Conservation (phyloP, 352 stramenopile genomes). For the Thalassiosira livingstoniorum region DNA sequence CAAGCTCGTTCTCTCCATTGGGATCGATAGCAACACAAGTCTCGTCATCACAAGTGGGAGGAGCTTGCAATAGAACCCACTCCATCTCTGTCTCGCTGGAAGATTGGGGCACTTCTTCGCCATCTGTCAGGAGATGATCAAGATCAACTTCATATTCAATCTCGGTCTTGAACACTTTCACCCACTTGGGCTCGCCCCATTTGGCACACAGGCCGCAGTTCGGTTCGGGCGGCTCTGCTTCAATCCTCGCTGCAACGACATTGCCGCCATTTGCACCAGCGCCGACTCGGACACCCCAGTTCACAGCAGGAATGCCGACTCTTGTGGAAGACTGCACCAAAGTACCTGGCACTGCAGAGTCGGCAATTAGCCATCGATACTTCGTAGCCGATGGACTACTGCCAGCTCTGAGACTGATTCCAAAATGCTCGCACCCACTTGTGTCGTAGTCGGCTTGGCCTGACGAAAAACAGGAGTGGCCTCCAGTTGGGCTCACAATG, state of each 20-base stretch:
- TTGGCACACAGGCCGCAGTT: slow-evolving; percentile 3
- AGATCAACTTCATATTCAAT: slow-evolving; percentile 22
- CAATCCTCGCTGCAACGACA: slow-evolving; percentile 10
- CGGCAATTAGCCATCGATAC: slow-evolving; percentile 19
- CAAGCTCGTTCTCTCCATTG: slow-evolving; percentile 15
- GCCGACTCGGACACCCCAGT: neutral
- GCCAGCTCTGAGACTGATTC: slow-evolving; percentile 1
- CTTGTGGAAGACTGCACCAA: slow-evolving; percentile 4
- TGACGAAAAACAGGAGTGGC: slow-evolving; percentile 14
- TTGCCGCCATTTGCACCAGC: slow-evolving; percentile 12
- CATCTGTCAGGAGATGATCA: slow-evolving; percentile 19
- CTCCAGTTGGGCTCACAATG: neutral
- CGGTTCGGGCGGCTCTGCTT: neutral
- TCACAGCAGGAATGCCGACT: slow-evolving; percentile 19
- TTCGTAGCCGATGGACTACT: slow-evolving; percentile 3
- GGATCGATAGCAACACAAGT: neutral
- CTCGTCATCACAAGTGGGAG: slow-evolving; percentile 16
- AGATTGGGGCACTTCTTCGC: slow-evolving; percentile 5
- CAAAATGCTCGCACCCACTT: slow-evolving; percentile 18
- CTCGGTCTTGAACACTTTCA: slow-evolving; percentile 12
- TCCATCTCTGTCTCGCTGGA: slow-evolving; percentile 18
- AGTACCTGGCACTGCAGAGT: neutral
- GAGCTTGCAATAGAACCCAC: slow-evolving; percentile 12
- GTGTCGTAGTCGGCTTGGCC: slow-evolving; percentile 17
- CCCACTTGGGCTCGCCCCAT: slow-evolving; percentile 14